Conservation (phyloP, 768 basidiomycete species). For the Tricholoma matsutake region DNA sequence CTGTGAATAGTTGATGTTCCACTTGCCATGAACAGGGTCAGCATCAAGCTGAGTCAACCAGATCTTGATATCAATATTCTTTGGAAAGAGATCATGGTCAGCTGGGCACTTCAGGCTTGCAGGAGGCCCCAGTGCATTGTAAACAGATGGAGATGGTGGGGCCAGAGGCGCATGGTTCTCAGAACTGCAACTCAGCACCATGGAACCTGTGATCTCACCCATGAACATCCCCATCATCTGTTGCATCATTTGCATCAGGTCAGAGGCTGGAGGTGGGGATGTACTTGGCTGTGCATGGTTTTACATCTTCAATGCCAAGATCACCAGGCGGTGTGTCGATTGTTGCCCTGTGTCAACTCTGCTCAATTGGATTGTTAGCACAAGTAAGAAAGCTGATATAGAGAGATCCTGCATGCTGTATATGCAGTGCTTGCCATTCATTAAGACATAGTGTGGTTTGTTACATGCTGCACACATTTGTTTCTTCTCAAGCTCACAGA, state of each 20-base stretch:
- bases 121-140: neutral
- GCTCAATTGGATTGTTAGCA: neutral
- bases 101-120: neutral
- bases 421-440: too few species aligned
- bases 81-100: too few species aligned
- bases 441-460: too few species aligned
- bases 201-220: neutral
- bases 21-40: neutral
- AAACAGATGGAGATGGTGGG: neutral
- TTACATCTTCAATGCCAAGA: conserved; percentile 3
- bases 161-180: neutral
- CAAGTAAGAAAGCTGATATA: neutral
- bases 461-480: too few species aligned
- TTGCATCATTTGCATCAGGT: conserved; percentile 3
- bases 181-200: neutral
- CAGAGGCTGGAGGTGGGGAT: neutral
- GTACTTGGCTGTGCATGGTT: neutral
- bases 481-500: neutral
- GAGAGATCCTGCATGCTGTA: too few species aligned
- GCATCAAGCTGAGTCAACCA: conserved; percentile 1
- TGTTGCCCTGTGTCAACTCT: too few species aligned
- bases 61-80: neutral
- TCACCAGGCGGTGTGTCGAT: conserved; percentile 3
- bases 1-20: neutral
- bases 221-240: too few species aligned